Conservation (phyloP, 2,329 filamentous ascomycete species). For the Blumeria graminis region DNA sequence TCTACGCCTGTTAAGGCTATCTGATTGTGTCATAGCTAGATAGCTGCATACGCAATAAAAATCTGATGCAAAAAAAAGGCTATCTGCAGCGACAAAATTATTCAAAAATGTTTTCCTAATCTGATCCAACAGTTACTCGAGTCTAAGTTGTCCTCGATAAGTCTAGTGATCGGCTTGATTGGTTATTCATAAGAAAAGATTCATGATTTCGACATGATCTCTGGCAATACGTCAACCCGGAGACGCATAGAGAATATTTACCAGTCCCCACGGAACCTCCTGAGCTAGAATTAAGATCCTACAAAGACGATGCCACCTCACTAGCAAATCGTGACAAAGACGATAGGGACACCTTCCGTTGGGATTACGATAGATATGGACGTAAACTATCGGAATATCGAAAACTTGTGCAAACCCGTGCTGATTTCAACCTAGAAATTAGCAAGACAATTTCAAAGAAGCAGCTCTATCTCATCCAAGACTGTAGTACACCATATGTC, state of each 20-base stretch:
- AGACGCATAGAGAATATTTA: too few species aligned
- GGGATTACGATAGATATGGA: not conserved
- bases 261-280: too few species aligned
- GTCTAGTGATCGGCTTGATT: not conserved
- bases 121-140: not conserved
- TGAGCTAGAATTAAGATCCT: not conserved
- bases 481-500: not conserved
- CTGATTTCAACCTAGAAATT: slow-evolving; percentile 1
- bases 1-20: too few species aligned
- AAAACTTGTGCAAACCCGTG: not conserved
- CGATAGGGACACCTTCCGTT: not conserved
- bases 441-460: not conserved
- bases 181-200: not conserved
- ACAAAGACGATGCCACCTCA: not conserved
- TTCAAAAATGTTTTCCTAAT: not conserved
- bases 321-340: not conserved
- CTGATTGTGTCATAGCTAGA: too few species aligned
- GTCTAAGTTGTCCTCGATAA: not conserved
- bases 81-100: too few species aligned
- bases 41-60: too few species aligned
- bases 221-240: too few species aligned
- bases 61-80: too few species aligned
- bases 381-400: not conserved
- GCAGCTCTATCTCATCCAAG: not conserved
- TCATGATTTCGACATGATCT: too few species aligned